Percentiles rank a stretch among this genome's conserved stretches.
Conservation (phyloP, 169 alveolate genomes). For the Besnoitia besnoiti region DNA sequence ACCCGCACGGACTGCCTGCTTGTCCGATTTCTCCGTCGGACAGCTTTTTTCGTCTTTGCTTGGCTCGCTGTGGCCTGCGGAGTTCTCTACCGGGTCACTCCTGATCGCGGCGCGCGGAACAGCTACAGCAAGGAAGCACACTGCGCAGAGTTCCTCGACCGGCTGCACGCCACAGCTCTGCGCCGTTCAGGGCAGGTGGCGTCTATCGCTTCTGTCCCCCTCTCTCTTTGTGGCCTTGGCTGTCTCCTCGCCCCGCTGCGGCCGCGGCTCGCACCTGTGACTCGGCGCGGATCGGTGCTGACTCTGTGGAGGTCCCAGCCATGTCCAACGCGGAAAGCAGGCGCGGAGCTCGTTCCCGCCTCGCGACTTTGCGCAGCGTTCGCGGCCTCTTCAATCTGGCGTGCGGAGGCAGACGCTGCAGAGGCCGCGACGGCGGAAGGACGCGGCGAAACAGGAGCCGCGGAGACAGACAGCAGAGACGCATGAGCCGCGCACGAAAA, state of each 20-base stretch:
- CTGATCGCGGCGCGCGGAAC: too few species aligned
- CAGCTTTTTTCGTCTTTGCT: too few species aligned
- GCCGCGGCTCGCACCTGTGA: conserved; percentile 52
- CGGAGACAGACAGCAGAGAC: too few species aligned
- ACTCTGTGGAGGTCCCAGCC: conserved; percentile 81
- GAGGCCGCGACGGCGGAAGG: background rate
- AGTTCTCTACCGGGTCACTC: too few species aligned
- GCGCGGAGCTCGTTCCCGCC: background rate
- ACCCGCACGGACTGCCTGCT: too few species aligned
- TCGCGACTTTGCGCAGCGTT: background rate
- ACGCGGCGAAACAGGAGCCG: background rate
- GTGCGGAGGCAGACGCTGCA: background rate
- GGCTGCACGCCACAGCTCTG: background rate
- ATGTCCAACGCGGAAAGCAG: conserved; percentile 72
- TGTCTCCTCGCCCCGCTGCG: background rate
- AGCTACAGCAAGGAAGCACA: too few species aligned
- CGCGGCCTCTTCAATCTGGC: background rate
- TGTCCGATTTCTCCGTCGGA: too few species aligned
- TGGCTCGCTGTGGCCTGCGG: too few species aligned
- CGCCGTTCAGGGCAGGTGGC: background rate
- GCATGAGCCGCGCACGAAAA: too few species aligned
- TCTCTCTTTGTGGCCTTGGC: background rate
- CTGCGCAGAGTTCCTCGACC: too few species aligned
- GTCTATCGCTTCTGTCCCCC: background rate
- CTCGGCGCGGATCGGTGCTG: conserved; percentile 65